Base-by-base conservation (phyloP, 2,329 filamentous ascomycete species). In the Trichoderma sp. region DNA sequence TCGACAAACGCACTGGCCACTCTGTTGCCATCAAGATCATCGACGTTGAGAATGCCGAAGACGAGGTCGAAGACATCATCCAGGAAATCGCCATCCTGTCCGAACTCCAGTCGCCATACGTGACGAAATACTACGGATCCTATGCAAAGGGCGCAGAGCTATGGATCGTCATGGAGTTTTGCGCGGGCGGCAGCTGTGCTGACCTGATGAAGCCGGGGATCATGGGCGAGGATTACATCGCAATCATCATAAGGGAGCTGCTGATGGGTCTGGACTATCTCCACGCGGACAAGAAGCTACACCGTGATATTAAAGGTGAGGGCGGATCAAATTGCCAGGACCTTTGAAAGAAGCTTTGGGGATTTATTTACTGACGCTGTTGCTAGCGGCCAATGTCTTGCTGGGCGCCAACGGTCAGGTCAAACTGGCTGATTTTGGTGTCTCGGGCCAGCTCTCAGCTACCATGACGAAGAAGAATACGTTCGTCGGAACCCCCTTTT, bases 381-480 rank as follows among this genome's bases (percentile, higher is more conserved):
- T 58, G 27, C 61, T 74, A 95, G 95, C 96, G 77, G 96, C 96
- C 73, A 99, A 99, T 76, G 90, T 99, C 35, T 85, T 99, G 40
- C 87, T 99, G 6, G 91, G 92, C 71, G 89, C 93, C 61, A 97
- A 92, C 77, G 96, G 96, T 2, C 96, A 98, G 82, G 95, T 99
- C 74, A 99, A 99, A 80, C 85, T 98, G 68, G 95, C 95, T 16
- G 95, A 99, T 79, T 99, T 99, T 82, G 95, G 95, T 70, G 96
- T 99, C 7, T 97, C 95, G 1, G 95, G 95, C 33, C 96, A 98
- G 81, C 86, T 98, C 27, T 96, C 95, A 11, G 95, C 95, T 7
- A 99, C 95, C 61, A 98, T 98, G 94, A 97, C 95, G 72, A 98
- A 98, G 86, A 98, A 98, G 83, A 98, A 98, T 78, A 98, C 95